Percentiles rank a stretch among this genome's conserved stretches.
These are phyloP conservation scores for Chaetomium strumarium DNA, from an alignment of 2,329 filamentous ascomycete species.

Conservation along the genomic window DNA sequence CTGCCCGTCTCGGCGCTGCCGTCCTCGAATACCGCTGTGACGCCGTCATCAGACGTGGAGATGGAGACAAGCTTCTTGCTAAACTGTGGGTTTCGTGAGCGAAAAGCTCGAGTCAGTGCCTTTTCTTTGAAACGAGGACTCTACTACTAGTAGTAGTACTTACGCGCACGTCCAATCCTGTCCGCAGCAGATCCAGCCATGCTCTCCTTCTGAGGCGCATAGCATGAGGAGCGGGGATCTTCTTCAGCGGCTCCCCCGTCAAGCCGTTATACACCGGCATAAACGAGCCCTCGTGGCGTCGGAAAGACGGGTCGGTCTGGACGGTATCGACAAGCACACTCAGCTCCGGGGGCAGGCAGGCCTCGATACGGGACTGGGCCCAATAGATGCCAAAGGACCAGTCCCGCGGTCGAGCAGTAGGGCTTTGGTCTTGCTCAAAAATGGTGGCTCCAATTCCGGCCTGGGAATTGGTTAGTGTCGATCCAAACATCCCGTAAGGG, in stretches of 20 bases:
- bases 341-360: conserved; percentile 27
- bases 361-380: conserved; percentile 28
- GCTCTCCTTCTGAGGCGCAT: conserved; percentile 26
- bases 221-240: conserved; percentile 25
- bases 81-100: conserved; percentile 17
- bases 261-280: conserved; percentile 25
- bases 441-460: conserved; percentile 27
- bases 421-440: conserved; percentile 29
- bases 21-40: conserved; percentile 14
- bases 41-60: background rate
- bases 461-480: conserved; percentile 2
- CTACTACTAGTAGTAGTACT: background rate
- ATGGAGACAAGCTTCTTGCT: conserved; percentile 22
- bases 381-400: conserved; percentile 33
- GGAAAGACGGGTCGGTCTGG: conserved; percentile 25
- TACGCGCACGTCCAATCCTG: conserved; percentile 28
- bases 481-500: background rate
- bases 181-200: conserved; percentile 26
- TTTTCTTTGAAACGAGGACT: no score
- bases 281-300: conserved; percentile 20
- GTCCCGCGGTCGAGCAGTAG: conserved; percentile 26
- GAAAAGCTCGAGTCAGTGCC: no score
- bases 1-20: conserved; percentile 9
- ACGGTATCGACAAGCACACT: conserved; percentile 21
- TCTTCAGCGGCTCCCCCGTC: conserved; percentile 26